Evolutionary conservation across 257 asterid genomes (phyloP).

Genomic region (Jasminum sambac): DNA sequence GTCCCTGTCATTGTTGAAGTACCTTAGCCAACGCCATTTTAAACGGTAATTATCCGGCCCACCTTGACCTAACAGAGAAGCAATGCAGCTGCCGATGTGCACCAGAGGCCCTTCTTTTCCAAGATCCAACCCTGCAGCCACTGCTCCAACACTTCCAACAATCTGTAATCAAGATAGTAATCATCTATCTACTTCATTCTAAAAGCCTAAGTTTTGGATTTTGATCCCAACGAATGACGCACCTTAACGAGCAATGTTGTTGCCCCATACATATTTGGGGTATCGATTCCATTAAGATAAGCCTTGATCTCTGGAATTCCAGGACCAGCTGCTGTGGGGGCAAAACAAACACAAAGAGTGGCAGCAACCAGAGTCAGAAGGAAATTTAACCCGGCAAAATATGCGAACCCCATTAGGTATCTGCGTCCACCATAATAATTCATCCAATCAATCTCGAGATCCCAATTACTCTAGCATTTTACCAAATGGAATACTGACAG

Average conservation of each 20-base stretch:
- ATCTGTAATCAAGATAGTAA: conserved; percentile 40
- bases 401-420: conserved; percentile 60
- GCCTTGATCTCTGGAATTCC: conserved; percentile 95
- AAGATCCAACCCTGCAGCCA: conserved; percentile 83
- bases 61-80: conserved; percentile 84
- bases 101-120: conserved; percentile 95
- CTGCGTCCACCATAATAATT: conserved; percentile 47
- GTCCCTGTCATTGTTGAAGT: conserved; percentile 91
- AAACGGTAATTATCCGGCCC: conserved; percentile 75
- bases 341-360: conserved; percentile 67
- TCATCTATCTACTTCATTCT: no score
- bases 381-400: conserved; percentile 55
- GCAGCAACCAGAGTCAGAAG: conserved; percentile 65
- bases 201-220: no score
- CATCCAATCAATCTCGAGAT: conserved; percentile 16
- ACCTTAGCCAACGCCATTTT: conserved; percentile 83
- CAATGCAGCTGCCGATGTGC: conserved; percentile 82
- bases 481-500: conserved; percentile 4
- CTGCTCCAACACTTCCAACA: conserved; percentile 92
- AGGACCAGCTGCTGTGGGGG: conserved; percentile 96
- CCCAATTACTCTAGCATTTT: conserved; percentile 9
- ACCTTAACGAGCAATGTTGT: conserved; percentile 81
- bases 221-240: conserved; percentile 6
- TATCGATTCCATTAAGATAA: conserved; percentile 90
- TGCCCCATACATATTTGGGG: conserved; percentile 89